Evolutionary conservation across 169 alveolate genomes (phyloP), one percentile per base, ranked within the genome.

Genomic region (Plasmodium inui): DNA sequence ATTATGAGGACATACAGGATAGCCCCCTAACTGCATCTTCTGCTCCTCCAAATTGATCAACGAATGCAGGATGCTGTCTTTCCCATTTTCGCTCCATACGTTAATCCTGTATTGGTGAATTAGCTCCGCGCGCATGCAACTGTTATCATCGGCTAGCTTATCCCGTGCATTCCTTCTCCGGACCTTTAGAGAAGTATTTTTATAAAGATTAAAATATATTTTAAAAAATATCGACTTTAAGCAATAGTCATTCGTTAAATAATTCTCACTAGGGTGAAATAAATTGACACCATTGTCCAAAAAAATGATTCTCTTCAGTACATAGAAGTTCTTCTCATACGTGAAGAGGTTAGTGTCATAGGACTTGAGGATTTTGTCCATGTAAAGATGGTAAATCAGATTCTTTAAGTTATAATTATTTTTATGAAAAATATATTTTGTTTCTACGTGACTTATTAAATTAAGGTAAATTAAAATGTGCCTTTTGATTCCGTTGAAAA

Each of bases 271-370:
- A 37, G 34, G 12, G 37, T 89, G 89, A 61, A 32, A 79, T 19
- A 37, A 34, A 79, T 46, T 89, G 37, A 89, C 82, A 19, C 70
- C 41, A 78, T 80, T 89, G 70, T 89, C 81, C 6, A 88, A 79
- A 79, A 88, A 88, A 34, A 88, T 57, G 39, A 89, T 89, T 79
- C 94, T 53, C 72, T 70, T 89, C 12, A 89, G 50, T 55, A 89
- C 94, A 70, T 89, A 89, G 44, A 89, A 34, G 71, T 89, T 89
- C 72, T 89, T 89, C 82, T 89, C 94, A 89, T 89, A 89, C 12
- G 94, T 89, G 5, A 57, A 89, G 7, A 89, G 14, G 73, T 89
- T 89, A 5, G 37, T 37, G 50, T 89, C 94, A 79, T 89, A 89
- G 53, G 32, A 57, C 67, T 89, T 89, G n/a, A 89, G 32, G 53